These are phyloP conservation scores for Lasiosphaeria miniovina DNA, from an alignment of 495 filamentous ascomycete genomes.

Conservation along the genomic window DNA sequence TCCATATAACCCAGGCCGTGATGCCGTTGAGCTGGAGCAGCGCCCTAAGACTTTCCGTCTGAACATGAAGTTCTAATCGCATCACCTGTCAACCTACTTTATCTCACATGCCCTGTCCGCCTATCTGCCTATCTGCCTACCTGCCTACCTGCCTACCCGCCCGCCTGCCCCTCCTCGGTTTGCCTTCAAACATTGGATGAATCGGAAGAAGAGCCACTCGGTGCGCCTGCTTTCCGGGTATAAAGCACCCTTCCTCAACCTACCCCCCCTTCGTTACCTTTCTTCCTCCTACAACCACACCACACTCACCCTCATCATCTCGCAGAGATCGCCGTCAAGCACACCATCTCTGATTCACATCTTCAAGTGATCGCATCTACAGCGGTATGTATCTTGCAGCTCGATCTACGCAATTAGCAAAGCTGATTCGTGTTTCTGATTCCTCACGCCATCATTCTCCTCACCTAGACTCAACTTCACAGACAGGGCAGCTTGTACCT, in stretches of 20 bases:
- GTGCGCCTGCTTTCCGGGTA: not conserved
- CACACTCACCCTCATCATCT: not conserved
- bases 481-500: not conserved
- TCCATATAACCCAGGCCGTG: too few relatives aligned
- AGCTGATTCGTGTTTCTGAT: not conserved
- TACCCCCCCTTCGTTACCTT: not conserved
- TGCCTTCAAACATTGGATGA: not conserved
- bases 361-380: not conserved
- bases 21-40: too few relatives aligned
- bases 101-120: too few relatives aligned
- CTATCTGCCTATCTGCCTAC: too few relatives aligned
- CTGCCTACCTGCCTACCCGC: too few relatives aligned
- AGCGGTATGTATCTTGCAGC: too few relatives aligned
- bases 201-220: not conserved
- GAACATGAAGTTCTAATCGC: too few relatives aligned
- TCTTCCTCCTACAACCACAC: conserved; percentile 4
- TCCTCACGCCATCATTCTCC: too few relatives aligned
- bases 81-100: too few relatives aligned
- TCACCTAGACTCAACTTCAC: too few relatives aligned
- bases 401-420: not conserved
- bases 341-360: not conserved
- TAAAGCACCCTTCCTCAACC: not conserved
- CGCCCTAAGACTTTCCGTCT: too few relatives aligned
- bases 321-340: not conserved
- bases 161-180: too few relatives aligned